phyloP scores from a whole-genome alignment of 2,329 filamentous ascomycete species.

The Fusarium sp. region DNA sequence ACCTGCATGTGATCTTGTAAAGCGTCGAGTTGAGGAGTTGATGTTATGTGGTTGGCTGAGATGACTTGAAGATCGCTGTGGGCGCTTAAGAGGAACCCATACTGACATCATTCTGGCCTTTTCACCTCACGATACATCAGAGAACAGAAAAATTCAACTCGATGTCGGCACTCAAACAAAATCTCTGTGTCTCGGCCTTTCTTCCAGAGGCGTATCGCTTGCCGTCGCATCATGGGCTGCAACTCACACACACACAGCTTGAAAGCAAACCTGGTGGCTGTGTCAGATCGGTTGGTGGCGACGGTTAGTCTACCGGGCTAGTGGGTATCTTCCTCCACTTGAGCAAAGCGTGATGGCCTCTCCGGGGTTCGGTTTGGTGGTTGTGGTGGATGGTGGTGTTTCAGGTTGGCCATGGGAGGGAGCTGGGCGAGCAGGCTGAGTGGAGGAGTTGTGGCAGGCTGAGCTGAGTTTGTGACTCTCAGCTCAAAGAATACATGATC shows the following conservation, averaged over 20 bases:
- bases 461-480: background rate
- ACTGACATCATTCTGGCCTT: slow-evolving; percentile 31
- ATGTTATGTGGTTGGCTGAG: slow-evolving; percentile 36
- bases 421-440: slow-evolving; percentile 1
- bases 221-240: slow-evolving; percentile 25
- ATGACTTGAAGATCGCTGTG: background rate
- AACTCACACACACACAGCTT: background rate
- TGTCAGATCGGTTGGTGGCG: slow-evolving; percentile 41
- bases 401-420: slow-evolving; percentile 40
- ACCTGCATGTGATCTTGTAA: slow-evolving; percentile 13
- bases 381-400: slow-evolving; percentile 37
- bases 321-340: background rate
- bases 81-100: slow-evolving; percentile 7
- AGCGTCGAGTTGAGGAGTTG: slow-evolving; percentile 6
- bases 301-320: slow-evolving; percentile 4
- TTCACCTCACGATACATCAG: slow-evolving; percentile 23
- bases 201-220: slow-evolving; percentile 9
- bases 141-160: slow-evolving; percentile 2
- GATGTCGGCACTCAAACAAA: slow-evolving; percentile 18
- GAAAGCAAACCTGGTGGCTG: slow-evolving; percentile 15
- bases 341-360: background rate
- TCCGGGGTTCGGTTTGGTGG: slow-evolving; percentile 16
- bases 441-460: background rate
- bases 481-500: background rate
- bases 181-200: slow-evolving; percentile 24